Evolutionary conservation across 179 eudicot genomes (phyloP).

Genomic region (Drosera spatulata): DNA sequence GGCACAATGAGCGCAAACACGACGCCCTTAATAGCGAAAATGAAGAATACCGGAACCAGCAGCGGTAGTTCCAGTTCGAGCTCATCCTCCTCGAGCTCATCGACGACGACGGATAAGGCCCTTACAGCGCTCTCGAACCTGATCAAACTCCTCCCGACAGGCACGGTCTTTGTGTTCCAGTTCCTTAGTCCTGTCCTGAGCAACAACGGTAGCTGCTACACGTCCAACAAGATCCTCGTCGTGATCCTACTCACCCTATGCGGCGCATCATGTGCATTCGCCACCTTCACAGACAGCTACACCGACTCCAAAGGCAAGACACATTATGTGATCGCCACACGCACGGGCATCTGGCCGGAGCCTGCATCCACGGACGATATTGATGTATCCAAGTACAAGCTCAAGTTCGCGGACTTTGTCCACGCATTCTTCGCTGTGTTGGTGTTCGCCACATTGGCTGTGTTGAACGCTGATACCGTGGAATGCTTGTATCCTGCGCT

Average conservation of each 20-base stretch:
- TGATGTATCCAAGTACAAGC: conserved; percentile 29
- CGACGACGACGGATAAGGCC: not conserved
- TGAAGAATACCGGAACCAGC: not conserved
- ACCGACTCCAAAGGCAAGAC: conserved; percentile 16
- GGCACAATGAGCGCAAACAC: no score
- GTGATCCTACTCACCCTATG: conserved; percentile 11
- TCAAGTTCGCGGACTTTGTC: conserved; percentile 43
- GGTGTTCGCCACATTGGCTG: conserved; percentile 42
- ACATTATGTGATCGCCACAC: conserved; percentile 56
- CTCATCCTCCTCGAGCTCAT: not conserved
- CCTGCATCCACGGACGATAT: not conserved
- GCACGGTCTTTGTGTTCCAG: conserved; percentile 30
- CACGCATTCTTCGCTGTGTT: conserved; percentile 39
- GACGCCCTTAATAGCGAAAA: no score
- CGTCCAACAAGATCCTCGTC: conserved; percentile 18
- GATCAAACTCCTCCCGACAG: conserved; percentile 25
- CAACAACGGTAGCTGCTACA: conserved; percentile 25
- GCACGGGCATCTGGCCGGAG: conserved; percentile 43
- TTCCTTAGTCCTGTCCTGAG: conserved; percentile 27
- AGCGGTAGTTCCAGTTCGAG: not conserved
- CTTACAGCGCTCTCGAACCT: conserved; percentile 18
- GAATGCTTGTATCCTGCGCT: conserved; percentile 41
- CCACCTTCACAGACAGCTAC: conserved; percentile 27
- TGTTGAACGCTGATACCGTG: conserved; percentile 39
- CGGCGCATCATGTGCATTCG: conserved; percentile 16